A percentile compares a stretch with the other conserved stretches of the same genome.
phyloP scores from a whole-genome alignment of 257 asterid genomes.

The Leonotis leonurus region DNA sequence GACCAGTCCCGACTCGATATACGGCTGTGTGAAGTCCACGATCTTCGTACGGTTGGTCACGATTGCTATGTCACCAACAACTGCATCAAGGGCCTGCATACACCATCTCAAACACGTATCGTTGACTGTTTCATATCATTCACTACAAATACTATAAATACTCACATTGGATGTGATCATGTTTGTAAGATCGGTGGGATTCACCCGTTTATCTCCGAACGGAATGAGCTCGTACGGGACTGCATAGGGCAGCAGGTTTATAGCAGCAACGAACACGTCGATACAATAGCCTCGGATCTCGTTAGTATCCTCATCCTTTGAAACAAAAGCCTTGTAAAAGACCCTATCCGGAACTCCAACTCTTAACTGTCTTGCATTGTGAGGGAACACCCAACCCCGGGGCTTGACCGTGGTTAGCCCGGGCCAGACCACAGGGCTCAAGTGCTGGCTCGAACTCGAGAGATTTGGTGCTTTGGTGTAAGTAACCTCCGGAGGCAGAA shows the following conservation, averaged over 20 bases:
- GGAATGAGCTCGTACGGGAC: constrained; percentile 55
- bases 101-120: no score
- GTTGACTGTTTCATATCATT: no score
- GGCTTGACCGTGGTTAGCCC: constrained; percentile 48
- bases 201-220: constrained; percentile 53
- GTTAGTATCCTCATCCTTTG: constrained; percentile 26
- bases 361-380: constrained; percentile 46
- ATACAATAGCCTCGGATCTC: constrained; percentile 52
- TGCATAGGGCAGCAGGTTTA: constrained; percentile 49
- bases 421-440: constrained; percentile 54
- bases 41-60: constrained; percentile 54
- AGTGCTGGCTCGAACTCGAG: constrained; percentile 41
- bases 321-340: constrained; percentile 50
- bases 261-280: constrained; percentile 64
- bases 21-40: constrained; percentile 83
- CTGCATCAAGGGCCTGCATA: constrained; percentile 67
- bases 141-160: no score
- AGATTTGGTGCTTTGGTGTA: constrained; percentile 32
- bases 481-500: constrained; percentile 51
- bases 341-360: constrained; percentile 68
- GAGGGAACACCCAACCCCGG: constrained; percentile 75
- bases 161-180: constrained; percentile 44
- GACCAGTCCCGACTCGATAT: constrained; percentile 66
- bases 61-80: constrained; percentile 66
- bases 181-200: constrained; percentile 52